Percentiles rank a stretch among this genome's conserved stretches.
Evolutionary conservation across 164 flowering plant genomes (phyloP).

Genomic region (Piper betle): DNA sequence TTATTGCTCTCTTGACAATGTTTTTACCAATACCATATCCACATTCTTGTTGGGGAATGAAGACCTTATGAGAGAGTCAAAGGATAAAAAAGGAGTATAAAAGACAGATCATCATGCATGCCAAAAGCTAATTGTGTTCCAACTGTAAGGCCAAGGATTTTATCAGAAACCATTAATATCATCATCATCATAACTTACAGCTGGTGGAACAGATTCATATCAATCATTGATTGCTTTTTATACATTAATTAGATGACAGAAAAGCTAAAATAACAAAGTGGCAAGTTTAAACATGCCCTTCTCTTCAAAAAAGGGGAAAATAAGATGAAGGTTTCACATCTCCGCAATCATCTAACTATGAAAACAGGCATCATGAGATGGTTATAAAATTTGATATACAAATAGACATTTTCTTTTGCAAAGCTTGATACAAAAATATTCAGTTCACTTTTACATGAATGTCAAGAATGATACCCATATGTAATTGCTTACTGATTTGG

Average conservation of each 20-base stretch:
- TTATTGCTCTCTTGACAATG: conserved; percentile 53
- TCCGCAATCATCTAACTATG: too few species aligned
- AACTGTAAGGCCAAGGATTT: too few species aligned
- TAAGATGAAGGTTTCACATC: too few species aligned
- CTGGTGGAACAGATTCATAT: not conserved
- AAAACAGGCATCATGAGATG: too few species aligned
- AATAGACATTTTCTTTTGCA: too few species aligned
- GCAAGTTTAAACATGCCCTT: not conserved
- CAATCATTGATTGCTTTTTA: not conserved
- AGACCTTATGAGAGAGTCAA: conserved; percentile 37
- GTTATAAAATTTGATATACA: too few species aligned
- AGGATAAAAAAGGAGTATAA: conserved; percentile 13
- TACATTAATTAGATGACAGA: not conserved
- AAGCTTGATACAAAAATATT: too few species aligned
- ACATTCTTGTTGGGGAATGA: conserved; percentile 12
- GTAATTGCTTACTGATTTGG: too few species aligned
- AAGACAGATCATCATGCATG: not conserved
- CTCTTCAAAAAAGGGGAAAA: too few species aligned
- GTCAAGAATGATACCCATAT: too few species aligned
- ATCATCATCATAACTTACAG: not conserved
- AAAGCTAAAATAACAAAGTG: not conserved
- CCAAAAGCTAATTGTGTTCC: not conserved
- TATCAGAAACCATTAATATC: too few species aligned
- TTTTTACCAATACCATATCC: conserved; percentile 23
- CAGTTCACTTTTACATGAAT: too few species aligned